These are phyloP conservation scores for Abelmoschus esculentus DNA, from an alignment of 345 rosid genomes.

Conservation along the genomic window DNA sequence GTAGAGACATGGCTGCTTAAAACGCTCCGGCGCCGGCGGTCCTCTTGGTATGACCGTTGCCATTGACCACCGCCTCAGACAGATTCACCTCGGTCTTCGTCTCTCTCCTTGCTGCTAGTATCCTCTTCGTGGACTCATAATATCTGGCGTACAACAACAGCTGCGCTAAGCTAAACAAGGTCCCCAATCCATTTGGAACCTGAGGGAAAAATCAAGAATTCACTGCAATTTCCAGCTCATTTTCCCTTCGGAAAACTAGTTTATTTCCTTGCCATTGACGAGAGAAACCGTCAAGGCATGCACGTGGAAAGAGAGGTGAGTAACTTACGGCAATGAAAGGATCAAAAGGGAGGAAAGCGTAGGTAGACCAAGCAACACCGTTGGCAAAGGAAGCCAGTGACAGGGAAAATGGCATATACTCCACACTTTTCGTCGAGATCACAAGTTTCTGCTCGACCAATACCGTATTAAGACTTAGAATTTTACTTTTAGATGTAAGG, in stretches of 20 bases:
- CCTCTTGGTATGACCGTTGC: not conserved
- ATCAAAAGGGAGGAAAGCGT: constrained; percentile 66
- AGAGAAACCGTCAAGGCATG: not conserved
- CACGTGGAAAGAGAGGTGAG: not conserved
- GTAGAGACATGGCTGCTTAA: not conserved
- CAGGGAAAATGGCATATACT: constrained; percentile 76
- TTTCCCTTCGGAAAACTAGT: too few species aligned
- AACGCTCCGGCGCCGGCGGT: not conserved
- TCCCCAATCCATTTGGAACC: constrained; percentile 75
- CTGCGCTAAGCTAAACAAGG: constrained; percentile 49
- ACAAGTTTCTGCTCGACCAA: constrained; percentile 57
- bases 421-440: constrained; percentile 72
- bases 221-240: too few species aligned
- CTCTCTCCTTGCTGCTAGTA: constrained; percentile 9
- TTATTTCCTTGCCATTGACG: not conserved
- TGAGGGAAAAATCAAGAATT: constrained; percentile 9
- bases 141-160: constrained; percentile 24
- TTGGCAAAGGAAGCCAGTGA: constrained; percentile 68
- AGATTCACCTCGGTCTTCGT: constrained; percentile 26
- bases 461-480: too few species aligned
- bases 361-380: constrained; percentile 59
- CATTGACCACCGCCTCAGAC: constrained; percentile 25
- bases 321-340: constrained; percentile 53
- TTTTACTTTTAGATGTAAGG: too few species aligned
- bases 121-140: not conserved